Percentiles rank a stretch among this genome's conserved stretches.
These are phyloP conservation scores for Piper betle DNA, from an alignment of 164 flowering plant genomes.

Conservation along the genomic window DNA sequence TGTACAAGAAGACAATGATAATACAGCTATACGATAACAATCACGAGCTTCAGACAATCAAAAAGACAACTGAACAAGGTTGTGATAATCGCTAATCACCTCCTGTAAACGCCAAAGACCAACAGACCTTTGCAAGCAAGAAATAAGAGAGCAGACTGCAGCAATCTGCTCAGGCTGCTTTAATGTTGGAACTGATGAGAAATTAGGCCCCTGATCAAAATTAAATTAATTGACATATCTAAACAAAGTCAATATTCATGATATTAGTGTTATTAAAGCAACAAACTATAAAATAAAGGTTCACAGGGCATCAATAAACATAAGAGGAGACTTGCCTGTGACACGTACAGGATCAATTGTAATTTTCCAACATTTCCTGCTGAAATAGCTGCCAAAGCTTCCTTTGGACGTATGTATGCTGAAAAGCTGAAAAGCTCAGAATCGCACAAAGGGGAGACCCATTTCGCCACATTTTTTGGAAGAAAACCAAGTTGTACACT, in stretches of 20 bases:
- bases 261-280: background rate
- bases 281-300: background rate
- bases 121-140: constrained; percentile 50
- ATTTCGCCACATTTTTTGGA: constrained; percentile 65
- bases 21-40: background rate
- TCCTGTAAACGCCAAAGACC: constrained; percentile 80
- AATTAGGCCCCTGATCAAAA: constrained; percentile 50
- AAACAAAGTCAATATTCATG: background rate
- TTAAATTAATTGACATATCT: background rate
- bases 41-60: background rate
- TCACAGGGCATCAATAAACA: background rate
- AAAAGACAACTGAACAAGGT: background rate
- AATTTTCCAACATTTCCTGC: constrained; percentile 48
- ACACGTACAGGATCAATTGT: constrained; percentile 43
- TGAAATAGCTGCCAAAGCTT: constrained; percentile 66
- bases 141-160: constrained; percentile 61
- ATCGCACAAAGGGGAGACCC: constrained; percentile 87
- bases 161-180: constrained; percentile 33
- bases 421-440: constrained; percentile 53
- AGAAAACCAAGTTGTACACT: constrained; percentile 76
- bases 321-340: constrained; percentile 36
- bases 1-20: background rate
- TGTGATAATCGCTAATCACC: constrained; percentile 22
- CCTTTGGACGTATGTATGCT: constrained; percentile 50
- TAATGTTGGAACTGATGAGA: constrained; percentile 34